These are phyloP conservation scores for Gryganskiella cystojenkinii DNA, from an alignment of 192 early-diverging fungal species.

Conservation along the genomic window DNA sequence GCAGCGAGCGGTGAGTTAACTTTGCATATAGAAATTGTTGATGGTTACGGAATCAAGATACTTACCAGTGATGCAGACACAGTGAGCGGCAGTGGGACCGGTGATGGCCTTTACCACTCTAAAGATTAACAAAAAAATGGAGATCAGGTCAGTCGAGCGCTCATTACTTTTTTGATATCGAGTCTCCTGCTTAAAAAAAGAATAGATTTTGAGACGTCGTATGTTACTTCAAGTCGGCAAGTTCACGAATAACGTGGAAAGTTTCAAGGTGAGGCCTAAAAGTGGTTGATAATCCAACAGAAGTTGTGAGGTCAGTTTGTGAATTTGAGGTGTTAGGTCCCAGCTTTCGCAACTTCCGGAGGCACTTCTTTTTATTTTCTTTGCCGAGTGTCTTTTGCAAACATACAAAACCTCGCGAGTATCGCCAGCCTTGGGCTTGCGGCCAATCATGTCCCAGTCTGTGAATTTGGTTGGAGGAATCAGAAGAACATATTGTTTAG, in stretches of 20 bases:
- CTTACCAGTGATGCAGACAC: constrained; percentile 51
- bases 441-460: constrained; percentile 55
- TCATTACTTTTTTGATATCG: background rate
- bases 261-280: constrained; percentile 50
- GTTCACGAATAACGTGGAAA: constrained; percentile 57
- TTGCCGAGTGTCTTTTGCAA: background rate
- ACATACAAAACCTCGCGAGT: constrained; percentile 34
- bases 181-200: too few relatives aligned
- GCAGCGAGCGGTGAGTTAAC: too few relatives aligned
- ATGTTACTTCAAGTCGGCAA: constrained; percentile 58
- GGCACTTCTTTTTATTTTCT: too few relatives aligned
- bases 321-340: too few relatives aligned
- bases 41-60: too few relatives aligned
- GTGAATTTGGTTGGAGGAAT: background rate
- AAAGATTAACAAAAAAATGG: background rate
- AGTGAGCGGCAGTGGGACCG: constrained; percentile 54
- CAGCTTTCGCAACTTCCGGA: too few relatives aligned
- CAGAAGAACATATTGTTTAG: background rate
- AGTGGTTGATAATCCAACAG: background rate
- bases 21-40: too few relatives aligned
- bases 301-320: too few relatives aligned
- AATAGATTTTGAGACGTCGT: too few relatives aligned
- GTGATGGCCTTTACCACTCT: constrained; percentile 53
- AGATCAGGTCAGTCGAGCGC: background rate
- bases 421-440: constrained; percentile 47